Evolutionary conservation across 331 rosid genomes (phyloP).

Genomic region (Rosa hybrid): DNA sequence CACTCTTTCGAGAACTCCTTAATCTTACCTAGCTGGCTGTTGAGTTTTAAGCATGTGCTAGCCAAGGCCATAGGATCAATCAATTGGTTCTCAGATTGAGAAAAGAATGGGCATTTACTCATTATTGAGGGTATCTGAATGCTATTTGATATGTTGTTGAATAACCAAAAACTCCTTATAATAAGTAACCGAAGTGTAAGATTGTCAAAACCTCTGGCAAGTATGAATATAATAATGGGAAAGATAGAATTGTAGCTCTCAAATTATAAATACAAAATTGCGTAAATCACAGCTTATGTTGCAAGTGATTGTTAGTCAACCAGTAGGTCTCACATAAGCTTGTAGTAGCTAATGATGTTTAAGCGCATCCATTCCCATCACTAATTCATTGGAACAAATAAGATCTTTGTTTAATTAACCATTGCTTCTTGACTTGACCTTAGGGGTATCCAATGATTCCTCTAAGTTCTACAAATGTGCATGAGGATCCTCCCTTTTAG

Average conservation of each 20-base stretch:
- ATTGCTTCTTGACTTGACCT: not conserved
- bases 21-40: not conserved
- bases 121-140: not conserved
- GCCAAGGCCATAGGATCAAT: slow-evolving; percentile 5
- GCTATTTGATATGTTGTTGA: not conserved
- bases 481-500: slow-evolving; percentile 5
- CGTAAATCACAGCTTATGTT: not conserved
- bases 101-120: not conserved
- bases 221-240: not conserved
- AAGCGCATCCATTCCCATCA: not conserved
- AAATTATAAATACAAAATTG: not conserved
- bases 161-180: not conserved
- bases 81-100: not conserved
- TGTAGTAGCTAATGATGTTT: not conserved
- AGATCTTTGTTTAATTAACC: no score
- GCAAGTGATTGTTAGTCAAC: slow-evolving; percentile 7
- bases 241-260: not conserved
- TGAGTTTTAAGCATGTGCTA: not conserved
- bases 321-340: not conserved
- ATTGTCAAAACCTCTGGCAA: not conserved
- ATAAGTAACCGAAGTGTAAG: not conserved
- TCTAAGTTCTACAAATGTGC: slow-evolving; percentile 5
- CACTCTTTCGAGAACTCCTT: not conserved
- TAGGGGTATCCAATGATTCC: not conserved
- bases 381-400: not conserved